Percentiles rank a stretch among this genome's conserved stretches.
These are phyloP conservation scores for Stagonosporopsis chrysanthemi DNA, from an alignment of 2,329 filamentous ascomycete genomes.

Conservation along the genomic window DNA sequence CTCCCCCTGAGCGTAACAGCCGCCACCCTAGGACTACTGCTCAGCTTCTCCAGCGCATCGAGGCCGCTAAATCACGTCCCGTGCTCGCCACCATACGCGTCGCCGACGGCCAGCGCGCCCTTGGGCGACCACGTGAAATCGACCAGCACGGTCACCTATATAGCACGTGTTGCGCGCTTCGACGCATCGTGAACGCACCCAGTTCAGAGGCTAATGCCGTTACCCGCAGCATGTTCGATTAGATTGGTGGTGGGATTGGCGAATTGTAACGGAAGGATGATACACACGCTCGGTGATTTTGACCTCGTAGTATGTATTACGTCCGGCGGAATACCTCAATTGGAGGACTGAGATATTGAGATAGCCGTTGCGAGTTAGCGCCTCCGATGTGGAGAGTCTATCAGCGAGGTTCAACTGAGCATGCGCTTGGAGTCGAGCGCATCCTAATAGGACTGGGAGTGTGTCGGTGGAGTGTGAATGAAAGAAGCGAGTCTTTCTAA, in stretches of 20 bases:
- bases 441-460: constrained; percentile 7
- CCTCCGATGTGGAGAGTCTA: background rate
- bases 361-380: constrained; percentile 14
- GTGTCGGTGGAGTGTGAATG: background rate
- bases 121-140: constrained; percentile 52
- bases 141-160: constrained; percentile 57
- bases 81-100: constrained; percentile 58
- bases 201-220: background rate
- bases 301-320: constrained; percentile 8
- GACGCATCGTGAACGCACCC: constrained; percentile 3
- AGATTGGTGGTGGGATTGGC: constrained; percentile 2
- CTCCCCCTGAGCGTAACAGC: constrained; percentile 58
- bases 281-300: constrained; percentile 8
- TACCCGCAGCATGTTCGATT: background rate
- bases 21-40: constrained; percentile 47
- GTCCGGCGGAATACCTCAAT: constrained; percentile 10
- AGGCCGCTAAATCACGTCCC: constrained; percentile 66
- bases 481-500: background rate
- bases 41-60: constrained; percentile 45
- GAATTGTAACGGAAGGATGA: constrained; percentile 11
- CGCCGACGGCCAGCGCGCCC: constrained; percentile 35
- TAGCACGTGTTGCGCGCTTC: background rate
- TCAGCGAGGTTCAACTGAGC: constrained; percentile 6
- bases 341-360: constrained; percentile 1
- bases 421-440: constrained; percentile 4